A percentile compares a stretch with the other conserved stretches of the same genome.
Conservation (phyloP, 345 rosid genomes). For the Turnera subulata region DNA sequence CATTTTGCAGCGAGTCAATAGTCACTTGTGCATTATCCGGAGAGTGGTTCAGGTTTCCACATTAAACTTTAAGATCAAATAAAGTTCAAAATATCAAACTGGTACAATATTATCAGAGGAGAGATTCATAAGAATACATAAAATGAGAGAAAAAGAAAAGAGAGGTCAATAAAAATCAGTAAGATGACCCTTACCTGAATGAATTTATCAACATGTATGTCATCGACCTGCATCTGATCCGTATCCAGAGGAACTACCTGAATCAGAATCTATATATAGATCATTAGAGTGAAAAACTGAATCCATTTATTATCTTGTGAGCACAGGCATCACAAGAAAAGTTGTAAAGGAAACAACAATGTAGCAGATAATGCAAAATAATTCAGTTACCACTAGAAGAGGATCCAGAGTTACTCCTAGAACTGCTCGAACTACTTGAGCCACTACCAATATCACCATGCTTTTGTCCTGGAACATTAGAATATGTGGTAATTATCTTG, state of each 20-base stretch:
- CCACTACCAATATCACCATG: conserved; percentile 28
- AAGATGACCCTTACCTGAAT: too few relatives aligned
- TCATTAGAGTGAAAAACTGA: neutral
- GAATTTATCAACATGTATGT: conserved; percentile 11
- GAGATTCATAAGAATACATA: too few relatives aligned
- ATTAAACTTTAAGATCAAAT: too few relatives aligned
- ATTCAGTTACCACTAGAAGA: conserved; percentile 44
- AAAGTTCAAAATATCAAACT: too few relatives aligned
- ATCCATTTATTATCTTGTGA: neutral
- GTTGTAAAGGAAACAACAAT: neutral
- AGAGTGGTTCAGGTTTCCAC: too few relatives aligned
- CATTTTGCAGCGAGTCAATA: too few relatives aligned
- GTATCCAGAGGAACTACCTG: conserved; percentile 33
- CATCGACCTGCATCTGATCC: conserved; percentile 27
- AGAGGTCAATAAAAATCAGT: too few relatives aligned
- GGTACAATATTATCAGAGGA: too few relatives aligned
- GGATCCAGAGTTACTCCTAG: conserved; percentile 42
- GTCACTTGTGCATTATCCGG: too few relatives aligned
- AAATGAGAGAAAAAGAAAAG: too few relatives aligned
- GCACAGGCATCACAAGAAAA: neutral
- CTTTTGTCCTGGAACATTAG: conserved; percentile 29
- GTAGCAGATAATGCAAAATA: neutral
- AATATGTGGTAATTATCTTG: conserved; percentile 13
- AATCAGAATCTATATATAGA: conserved; percentile 39
- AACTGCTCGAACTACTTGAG: conserved; percentile 45